phyloP scores from a whole-genome alignment of 1,284 basidiomycete genomes.

The Porodaedalea pini region DNA sequence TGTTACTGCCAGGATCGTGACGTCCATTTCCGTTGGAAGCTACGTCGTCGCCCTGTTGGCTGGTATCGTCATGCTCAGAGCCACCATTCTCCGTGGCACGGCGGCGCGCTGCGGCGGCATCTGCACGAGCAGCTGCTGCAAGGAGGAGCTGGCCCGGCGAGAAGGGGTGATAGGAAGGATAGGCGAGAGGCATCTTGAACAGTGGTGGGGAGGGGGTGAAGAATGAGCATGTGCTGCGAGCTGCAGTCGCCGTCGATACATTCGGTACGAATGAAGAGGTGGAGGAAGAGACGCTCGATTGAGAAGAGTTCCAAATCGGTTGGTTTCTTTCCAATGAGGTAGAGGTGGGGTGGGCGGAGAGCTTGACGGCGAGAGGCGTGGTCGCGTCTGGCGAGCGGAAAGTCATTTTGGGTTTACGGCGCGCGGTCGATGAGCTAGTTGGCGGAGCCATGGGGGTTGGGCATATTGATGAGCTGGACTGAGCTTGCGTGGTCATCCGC shows the following conservation, averaged over 20 bases:
- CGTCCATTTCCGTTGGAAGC: not conserved
- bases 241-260: slow-evolving; percentile 2
- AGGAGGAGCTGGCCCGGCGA: slow-evolving; percentile 50
- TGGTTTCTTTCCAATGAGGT: slow-evolving; percentile 1
- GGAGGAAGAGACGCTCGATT: slow-evolving; percentile 1
- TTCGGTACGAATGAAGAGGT: slow-evolving; percentile 12
- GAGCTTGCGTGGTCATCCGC: slow-evolving; percentile 15
- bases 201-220: slow-evolving; percentile 22
- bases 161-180: slow-evolving; percentile 68
- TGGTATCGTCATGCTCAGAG: slow-evolving; percentile 30
- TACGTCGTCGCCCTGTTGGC: slow-evolving; percentile 35
- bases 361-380: slow-evolving; percentile 23
- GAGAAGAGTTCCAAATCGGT: not conserved
- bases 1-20: not conserved
- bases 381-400: slow-evolving; percentile 32
- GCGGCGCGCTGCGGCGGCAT: slow-evolving; percentile 53
- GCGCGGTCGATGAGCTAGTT: slow-evolving; percentile 23
- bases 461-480: not conserved
- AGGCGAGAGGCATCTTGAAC: slow-evolving; percentile 38
- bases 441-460: slow-evolving; percentile 6
- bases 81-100: slow-evolving; percentile 37
- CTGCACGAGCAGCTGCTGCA: slow-evolving; percentile 58
- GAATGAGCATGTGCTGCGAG: slow-evolving; percentile 14
- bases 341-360: slow-evolving; percentile 20
- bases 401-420: slow-evolving; percentile 32